Evolutionary conservation across 495 filamentous ascomycete genomes (phyloP).

Genomic region (Barbatosphaeria neglecta): DNA sequence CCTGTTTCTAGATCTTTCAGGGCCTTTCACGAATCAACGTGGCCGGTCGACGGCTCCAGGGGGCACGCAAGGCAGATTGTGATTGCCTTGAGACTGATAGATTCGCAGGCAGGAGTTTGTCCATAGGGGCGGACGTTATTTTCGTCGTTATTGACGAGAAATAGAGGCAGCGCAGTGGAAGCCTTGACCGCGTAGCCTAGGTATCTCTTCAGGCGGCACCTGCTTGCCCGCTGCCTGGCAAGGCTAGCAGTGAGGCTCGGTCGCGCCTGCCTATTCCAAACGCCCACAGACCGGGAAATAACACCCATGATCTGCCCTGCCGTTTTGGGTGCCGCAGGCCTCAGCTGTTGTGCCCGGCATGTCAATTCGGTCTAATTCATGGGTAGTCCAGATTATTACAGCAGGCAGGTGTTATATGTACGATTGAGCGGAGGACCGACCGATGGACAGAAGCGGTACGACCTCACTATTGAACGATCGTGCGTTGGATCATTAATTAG

Average conservation of each 20-base stretch:
- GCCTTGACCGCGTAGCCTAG: not conserved
- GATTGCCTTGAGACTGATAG: not conserved
- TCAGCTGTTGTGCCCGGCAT: too few species aligned
- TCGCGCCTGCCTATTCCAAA: not conserved
- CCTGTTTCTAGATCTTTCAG: not conserved
- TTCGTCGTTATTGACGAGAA: not conserved
- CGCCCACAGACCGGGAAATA: not conserved
- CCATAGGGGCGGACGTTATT: too few species aligned
- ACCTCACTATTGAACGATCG: too few species aligned
- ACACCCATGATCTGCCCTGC: too few species aligned
- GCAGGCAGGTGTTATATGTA: too few species aligned
- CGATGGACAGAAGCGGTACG: too few species aligned
- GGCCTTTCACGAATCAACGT: not conserved
- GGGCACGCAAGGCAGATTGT: not conserved
- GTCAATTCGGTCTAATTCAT: too few species aligned
- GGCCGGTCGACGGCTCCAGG: not conserved
- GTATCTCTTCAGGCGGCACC: not conserved
- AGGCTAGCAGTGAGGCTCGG: slow-evolving; percentile 1
- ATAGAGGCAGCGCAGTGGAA: not conserved
- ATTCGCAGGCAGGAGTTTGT: too few species aligned
- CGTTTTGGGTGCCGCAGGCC: too few species aligned
- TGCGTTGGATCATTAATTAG: too few species aligned
- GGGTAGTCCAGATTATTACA: too few species aligned
- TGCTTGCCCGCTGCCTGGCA: not conserved
- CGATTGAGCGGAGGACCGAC: too few species aligned